Conservation (phyloP, 1,284 basidiomycete species). For the Agaricales sp. region DNA sequence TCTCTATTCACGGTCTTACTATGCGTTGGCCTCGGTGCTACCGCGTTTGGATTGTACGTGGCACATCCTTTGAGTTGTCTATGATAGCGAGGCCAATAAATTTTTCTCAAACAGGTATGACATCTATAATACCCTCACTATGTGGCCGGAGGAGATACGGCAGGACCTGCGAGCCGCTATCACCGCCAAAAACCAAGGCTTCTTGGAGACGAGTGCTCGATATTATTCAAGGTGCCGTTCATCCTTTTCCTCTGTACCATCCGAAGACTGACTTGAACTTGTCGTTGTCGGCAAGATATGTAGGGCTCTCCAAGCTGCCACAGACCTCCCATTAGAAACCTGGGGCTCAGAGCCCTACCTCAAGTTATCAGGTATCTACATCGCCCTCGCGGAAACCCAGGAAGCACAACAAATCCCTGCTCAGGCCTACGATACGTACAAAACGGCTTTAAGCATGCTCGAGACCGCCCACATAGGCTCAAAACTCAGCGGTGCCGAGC, state of each 20-base stretch:
- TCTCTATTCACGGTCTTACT: constrained; percentile 37
- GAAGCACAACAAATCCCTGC: constrained; percentile 35
- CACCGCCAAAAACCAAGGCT: constrained; percentile 49
- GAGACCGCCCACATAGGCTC: constrained; percentile 14
- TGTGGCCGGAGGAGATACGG: constrained; percentile 58
- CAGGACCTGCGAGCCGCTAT: constrained; percentile 55
- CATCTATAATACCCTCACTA: constrained; percentile 47
- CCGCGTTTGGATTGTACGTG: constrained; percentile 47
- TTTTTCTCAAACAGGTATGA: constrained; percentile 41
- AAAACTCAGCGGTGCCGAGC: constrained; percentile 31
- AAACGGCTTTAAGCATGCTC: constrained; percentile 28
- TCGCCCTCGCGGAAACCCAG: constrained; percentile 50
- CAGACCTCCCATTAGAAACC: constrained; percentile 33
- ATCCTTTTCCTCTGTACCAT: background rate
- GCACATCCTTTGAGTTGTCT: constrained; percentile 1
- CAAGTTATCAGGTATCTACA: constrained; percentile 63
- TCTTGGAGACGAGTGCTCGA: constrained; percentile 42
- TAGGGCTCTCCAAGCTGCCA: constrained; percentile 56
- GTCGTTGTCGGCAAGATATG: constrained; percentile 6
- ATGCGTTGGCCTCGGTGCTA: constrained; percentile 34
- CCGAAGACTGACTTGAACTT: constrained; percentile 1
- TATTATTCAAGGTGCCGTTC: constrained; percentile 44
- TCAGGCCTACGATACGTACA: constrained; percentile 44
- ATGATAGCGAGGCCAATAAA: constrained; percentile 4
- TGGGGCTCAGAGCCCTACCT: constrained; percentile 47